Percentiles rank a stretch among this genome's conserved stretches.
Evolutionary conservation across 2,329 filamentous ascomycete species (phyloP).

Genomic region (Leptographium wingfieldii): DNA sequence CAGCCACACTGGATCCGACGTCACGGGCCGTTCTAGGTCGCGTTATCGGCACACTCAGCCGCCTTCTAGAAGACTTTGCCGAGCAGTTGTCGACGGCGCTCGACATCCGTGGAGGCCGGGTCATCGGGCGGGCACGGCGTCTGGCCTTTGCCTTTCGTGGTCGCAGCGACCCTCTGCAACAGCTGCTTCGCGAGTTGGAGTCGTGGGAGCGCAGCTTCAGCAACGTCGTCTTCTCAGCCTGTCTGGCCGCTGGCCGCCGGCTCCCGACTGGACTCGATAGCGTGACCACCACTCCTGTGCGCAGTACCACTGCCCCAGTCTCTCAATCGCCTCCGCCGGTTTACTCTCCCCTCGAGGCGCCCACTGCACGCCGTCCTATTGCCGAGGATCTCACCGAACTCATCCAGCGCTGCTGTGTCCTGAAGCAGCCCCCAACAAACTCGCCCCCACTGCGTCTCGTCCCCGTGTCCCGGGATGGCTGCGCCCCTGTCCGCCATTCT

Average conservation of each 20-base stretch:
- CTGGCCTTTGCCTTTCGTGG: neutral
- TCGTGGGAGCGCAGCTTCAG: neutral
- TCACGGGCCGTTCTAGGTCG: neutral
- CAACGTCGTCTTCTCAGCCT: conserved; percentile 1
- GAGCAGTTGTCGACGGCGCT: neutral
- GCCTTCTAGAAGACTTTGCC: neutral
- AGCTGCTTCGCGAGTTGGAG: neutral
- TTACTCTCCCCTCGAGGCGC: neutral
- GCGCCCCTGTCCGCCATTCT: neutral
- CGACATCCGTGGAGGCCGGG: neutral
- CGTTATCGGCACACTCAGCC: neutral
- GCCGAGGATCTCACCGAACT: neutral
- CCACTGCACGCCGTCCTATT: neutral
- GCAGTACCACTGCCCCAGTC: neutral
- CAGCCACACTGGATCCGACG: neutral
- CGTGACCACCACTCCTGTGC: neutral
- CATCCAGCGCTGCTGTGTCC: neutral
- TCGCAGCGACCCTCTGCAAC: neutral
- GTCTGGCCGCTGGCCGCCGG: neutral
- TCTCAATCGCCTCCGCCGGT: neutral
- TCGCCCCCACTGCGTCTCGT: neutral
- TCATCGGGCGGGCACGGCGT: neutral
- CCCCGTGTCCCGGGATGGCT: neutral
- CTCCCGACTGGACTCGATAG: neutral
- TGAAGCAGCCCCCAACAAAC: neutral